phyloP scores from a whole-genome alignment of 306 rosid species.

The Inga oerstediana region DNA sequence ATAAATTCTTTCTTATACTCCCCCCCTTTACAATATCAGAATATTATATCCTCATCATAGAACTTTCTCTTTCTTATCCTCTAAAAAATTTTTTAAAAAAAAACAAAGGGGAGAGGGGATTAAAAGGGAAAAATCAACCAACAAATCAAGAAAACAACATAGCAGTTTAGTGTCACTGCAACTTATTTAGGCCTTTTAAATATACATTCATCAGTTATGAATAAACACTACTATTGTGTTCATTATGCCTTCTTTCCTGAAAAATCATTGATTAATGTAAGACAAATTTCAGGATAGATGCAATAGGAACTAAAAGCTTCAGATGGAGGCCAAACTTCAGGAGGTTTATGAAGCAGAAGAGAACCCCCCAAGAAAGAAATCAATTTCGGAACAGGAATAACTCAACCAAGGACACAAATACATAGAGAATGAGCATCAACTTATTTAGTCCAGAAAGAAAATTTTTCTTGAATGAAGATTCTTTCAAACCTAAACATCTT shows the following conservation, averaged over 20 bases:
- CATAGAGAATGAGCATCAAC: not conserved
- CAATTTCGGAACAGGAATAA: not conserved
- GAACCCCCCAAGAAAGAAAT: not conserved
- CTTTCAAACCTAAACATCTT: not conserved
- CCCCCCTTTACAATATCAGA: not conserved
- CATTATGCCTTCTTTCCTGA: not conserved
- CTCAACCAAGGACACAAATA: conserved; percentile 16
- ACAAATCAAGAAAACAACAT: not conserved
- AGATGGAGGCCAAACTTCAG: not conserved
- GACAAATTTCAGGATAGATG: not conserved
- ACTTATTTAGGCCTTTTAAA: not conserved
- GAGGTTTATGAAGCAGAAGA: not conserved
- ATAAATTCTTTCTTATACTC: not conserved
- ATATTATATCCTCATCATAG: not conserved
- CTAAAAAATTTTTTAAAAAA: not conserved
- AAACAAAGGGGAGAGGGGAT: not conserved
- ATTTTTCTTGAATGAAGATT: conserved; percentile 6
- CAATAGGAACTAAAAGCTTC: not conserved
- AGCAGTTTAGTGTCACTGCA: not conserved
- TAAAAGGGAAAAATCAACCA: not conserved
- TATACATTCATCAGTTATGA: not conserved
- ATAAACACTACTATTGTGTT: not conserved
- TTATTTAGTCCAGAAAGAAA: not conserved
- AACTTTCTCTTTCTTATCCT: not conserved
- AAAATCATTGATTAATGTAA: not conserved